Evolutionary conservation across 768 basidiomycete genomes (phyloP).

Genomic region (Termitomyces sp.): DNA sequence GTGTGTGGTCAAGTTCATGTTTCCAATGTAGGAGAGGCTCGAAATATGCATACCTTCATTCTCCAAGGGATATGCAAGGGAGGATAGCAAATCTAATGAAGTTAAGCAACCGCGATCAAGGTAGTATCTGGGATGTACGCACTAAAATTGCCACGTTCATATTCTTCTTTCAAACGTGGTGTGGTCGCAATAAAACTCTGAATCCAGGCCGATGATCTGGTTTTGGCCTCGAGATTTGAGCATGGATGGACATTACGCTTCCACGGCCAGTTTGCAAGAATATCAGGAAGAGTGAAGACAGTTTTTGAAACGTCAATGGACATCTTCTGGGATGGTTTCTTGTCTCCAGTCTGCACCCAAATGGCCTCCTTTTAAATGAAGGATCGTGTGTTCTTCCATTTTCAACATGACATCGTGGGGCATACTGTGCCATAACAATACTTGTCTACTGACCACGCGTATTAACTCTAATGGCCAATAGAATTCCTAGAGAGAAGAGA

Average conservation of each 20-base stretch:
- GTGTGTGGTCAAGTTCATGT: no score
- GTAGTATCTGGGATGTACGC: not conserved
- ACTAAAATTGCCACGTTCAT: not conserved
- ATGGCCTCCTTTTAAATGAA: no score
- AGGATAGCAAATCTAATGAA: not conserved
- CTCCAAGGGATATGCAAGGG: not conserved
- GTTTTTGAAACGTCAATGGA: not conserved
- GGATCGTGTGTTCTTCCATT: no score
- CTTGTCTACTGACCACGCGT: no score
- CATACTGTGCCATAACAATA: no score
- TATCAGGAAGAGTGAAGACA: no score
- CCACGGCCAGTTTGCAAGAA: not conserved
- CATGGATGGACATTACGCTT: not conserved
- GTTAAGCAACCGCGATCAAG: not conserved
- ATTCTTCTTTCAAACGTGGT: not conserved
- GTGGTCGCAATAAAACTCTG: not conserved
- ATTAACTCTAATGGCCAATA: no score
- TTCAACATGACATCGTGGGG: no score
- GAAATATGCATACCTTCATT: not conserved
- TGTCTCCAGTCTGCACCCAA: no score
- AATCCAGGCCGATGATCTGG: not conserved
- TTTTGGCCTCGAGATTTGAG: not conserved
- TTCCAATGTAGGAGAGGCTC: no score
- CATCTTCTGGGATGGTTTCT: not conserved
- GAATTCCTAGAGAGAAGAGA: no score